Evolutionary conservation across 495 filamentous ascomycete genomes (phyloP).

Genomic region (Aspergillus incahuasiensis): DNA sequence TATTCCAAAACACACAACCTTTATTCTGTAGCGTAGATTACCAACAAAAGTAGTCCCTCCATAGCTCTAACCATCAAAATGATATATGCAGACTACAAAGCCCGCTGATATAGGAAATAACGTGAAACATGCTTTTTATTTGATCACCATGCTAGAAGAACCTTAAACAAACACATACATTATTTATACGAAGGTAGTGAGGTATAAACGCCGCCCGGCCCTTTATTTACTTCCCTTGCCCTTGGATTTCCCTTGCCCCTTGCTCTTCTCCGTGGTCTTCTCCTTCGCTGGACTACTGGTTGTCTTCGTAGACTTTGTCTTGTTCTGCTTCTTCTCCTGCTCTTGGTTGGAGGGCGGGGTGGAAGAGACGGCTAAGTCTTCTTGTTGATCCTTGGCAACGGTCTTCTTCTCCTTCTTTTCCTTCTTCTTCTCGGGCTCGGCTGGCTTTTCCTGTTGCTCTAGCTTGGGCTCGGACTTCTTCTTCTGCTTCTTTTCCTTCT

Average conservation of each 20-base stretch:
- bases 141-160: conserved; percentile 23
- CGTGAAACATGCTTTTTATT: conserved; percentile 32
- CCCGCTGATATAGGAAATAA: too few species aligned
- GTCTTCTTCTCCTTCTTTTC: conserved; percentile 5
- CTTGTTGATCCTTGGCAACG: neutral
- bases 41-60: too few species aligned
- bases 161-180: conserved; percentile 20
- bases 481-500: too few species aligned
- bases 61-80: too few species aligned
- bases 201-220: conserved; percentile 12
- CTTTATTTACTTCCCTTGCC: conserved; percentile 39
- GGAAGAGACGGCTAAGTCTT: neutral
- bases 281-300: conserved; percentile 8
- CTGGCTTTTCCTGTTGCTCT: conserved; percentile 15
- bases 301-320: conserved; percentile 13
- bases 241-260: neutral
- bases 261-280: conserved; percentile 30
- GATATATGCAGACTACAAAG: too few species aligned
- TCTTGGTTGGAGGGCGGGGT: neutral
- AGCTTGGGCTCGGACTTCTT: conserved; percentile 2
- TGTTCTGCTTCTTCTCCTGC: conserved; percentile 1
- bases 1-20: too few species aligned
- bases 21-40: too few species aligned
- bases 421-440: neutral
- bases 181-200: conserved; percentile 8